These are phyloP conservation scores for Aureobasidium musti DNA, from an alignment of 2,329 filamentous ascomycete species.

Conservation along the genomic window DNA sequence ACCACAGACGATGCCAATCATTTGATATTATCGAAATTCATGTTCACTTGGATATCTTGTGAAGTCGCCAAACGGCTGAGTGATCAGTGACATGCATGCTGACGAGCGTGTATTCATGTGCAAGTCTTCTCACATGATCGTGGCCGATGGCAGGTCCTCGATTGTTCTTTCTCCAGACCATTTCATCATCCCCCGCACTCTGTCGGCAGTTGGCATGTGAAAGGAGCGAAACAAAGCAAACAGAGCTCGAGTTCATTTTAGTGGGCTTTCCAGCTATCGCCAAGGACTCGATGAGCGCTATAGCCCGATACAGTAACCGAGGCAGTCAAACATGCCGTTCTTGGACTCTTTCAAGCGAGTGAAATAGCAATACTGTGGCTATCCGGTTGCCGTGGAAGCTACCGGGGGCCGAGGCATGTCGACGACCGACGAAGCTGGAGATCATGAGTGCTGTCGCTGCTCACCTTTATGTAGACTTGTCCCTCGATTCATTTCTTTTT, in stretches of 20 bases:
- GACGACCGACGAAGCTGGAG: slow-evolving; percentile 22
- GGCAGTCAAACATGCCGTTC: neutral
- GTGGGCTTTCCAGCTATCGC: neutral
- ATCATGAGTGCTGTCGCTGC: slow-evolving; percentile 14
- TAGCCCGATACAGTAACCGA: neutral
- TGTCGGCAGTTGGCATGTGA: slow-evolving; percentile 26
- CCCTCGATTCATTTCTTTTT: slow-evolving; percentile 26
- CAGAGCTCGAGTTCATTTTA: neutral
- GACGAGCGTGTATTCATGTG: neutral
- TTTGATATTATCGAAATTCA: neutral
- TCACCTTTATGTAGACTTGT: slow-evolving; percentile 25
- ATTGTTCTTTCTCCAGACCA: slow-evolving; percentile 12
- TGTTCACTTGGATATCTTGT: neutral
- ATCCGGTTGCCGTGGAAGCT: slow-evolving; percentile 16
- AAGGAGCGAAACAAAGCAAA: slow-evolving; percentile 26
- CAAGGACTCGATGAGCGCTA: neutral
- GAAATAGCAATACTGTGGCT: neutral
- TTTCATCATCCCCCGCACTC: slow-evolving; percentile 18
- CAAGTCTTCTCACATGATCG: slow-evolving; percentile 18
- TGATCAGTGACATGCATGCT: neutral
- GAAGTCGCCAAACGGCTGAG: neutral
- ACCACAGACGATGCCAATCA: too few relatives aligned
- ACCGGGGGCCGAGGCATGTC: slow-evolving; percentile 29
- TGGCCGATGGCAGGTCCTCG: neutral
- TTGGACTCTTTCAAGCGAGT: neutral